These are phyloP conservation scores for Glaciozyma antarctica DNA, from an alignment of 768 basidiomycete species.

Conservation along the genomic window DNA sequence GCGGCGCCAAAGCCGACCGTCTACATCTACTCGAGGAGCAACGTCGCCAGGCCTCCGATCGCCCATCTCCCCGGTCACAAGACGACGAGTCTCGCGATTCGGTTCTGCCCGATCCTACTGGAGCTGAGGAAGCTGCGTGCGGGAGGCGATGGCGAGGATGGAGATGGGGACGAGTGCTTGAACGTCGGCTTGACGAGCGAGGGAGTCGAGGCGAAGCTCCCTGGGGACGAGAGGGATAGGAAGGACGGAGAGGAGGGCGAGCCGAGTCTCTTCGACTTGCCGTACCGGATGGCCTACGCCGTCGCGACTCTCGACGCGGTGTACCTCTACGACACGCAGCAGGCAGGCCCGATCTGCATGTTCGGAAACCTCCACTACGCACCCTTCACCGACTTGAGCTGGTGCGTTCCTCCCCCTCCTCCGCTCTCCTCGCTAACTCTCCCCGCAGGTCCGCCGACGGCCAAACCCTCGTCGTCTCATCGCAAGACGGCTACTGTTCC, in stretches of 20 bases:
- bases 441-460: constrained; percentile 81
- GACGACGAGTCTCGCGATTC: constrained; percentile 85
- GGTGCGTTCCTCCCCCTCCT: constrained; percentile 50
- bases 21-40: constrained; percentile 90
- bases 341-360: constrained; percentile 79
- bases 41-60: constrained; percentile 83
- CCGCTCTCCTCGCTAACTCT: not conserved
- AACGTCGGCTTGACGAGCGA: constrained; percentile 6
- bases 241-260: constrained; percentile 9
- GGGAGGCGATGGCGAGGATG: not conserved
- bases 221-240: constrained; percentile 41
- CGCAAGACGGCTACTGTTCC: constrained; percentile 95
- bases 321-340: constrained; percentile 92
- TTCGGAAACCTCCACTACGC: constrained; percentile 93
- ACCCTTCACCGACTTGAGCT: constrained; percentile 91
- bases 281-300: constrained; percentile 89
- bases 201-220: constrained; percentile 48
- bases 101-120: constrained; percentile 86
- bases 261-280: constrained; percentile 71
- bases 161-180: constrained; percentile 6
- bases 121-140: constrained; percentile 57
- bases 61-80: constrained; percentile 94
- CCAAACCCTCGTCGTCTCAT: constrained; percentile 78
- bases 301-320: constrained; percentile 95
- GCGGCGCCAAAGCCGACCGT: constrained; percentile 54